Evolutionary conservation across 176 grass and related monocot species (phyloP).

Genomic region (Cocos nucifera): DNA sequence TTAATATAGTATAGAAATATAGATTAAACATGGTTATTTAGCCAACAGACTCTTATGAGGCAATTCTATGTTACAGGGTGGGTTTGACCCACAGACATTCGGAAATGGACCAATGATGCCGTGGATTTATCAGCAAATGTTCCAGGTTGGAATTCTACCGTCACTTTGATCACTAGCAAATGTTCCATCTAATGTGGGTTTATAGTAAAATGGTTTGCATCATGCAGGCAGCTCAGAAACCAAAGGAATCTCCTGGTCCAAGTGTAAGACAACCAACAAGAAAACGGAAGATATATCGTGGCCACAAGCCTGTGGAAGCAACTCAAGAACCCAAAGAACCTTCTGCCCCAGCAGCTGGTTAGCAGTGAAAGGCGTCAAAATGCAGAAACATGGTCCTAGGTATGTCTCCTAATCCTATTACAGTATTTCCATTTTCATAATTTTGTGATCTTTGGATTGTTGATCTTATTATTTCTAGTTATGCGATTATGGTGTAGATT

Average conservation of each 20-base stretch:
- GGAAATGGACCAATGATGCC: conserved; percentile 86
- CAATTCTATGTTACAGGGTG: conserved; percentile 45
- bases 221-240: conserved; percentile 50
- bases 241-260: conserved; percentile 40
- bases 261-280: conserved; percentile 41
- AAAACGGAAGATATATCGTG: conserved; percentile 53
- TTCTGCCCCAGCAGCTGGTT: conserved; percentile 37
- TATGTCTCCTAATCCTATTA: background rate
- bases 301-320: conserved; percentile 48
- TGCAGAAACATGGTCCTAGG: background rate
- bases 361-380: conserved; percentile 9
- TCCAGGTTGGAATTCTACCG: conserved; percentile 43
- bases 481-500: too few relatives aligned
- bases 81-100: conserved; percentile 79
- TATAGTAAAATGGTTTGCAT: conserved; percentile 2
- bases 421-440: too few relatives aligned
- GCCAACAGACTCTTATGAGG: too few relatives aligned
- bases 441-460: too few relatives aligned
- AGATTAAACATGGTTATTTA: too few relatives aligned
- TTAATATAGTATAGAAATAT: too few relatives aligned
- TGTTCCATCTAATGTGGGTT: conserved; percentile 2
- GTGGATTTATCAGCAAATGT: conserved; percentile 78
- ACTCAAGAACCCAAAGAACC: conserved; percentile 44
- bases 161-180: conserved; percentile 5
- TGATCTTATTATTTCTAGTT: too few relatives aligned